phyloP scores from a whole-genome alignment of 805 yeast species.

The Maudiozyma pseudohumilis region DNA sequence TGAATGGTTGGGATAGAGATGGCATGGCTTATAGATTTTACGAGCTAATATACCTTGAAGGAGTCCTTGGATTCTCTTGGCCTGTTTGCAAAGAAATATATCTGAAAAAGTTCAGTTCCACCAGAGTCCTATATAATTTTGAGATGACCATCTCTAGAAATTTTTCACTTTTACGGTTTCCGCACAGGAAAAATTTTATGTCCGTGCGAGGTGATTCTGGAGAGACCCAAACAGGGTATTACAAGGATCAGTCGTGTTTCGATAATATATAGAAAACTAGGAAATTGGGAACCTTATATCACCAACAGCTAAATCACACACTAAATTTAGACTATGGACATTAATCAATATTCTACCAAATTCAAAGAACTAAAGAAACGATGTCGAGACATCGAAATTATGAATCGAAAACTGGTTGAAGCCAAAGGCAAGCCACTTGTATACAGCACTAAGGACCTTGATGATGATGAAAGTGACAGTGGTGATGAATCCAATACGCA shows the following conservation, averaged over 20 bases:
- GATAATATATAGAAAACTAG: too few relatives aligned
- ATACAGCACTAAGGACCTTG: conserved; percentile 15
- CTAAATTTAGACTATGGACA: too few relatives aligned
- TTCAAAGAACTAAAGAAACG: conserved; percentile 14
- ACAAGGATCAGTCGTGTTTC: too few relatives aligned
- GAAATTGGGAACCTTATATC: too few relatives aligned
- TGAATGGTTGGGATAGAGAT: conserved; percentile 29
- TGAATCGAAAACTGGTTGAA: conserved; percentile 17
- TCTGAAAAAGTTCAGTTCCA: neutral
- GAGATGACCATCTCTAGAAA: conserved; percentile 4
- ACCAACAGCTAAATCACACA: too few relatives aligned
- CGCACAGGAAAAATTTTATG: conserved; percentile 6
- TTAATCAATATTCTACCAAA: conserved; percentile 1
- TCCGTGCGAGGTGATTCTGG: conserved; percentile 5
- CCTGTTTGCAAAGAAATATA: neutral
- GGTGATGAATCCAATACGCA: neutral
- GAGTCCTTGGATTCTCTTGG: neutral
- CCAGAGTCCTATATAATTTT: too few relatives aligned
- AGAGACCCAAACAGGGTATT: too few relatives aligned
- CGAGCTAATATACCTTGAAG: neutral
- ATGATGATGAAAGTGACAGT: conserved; percentile 1
- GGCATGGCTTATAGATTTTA: conserved; percentile 15
- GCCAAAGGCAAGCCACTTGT: conserved; percentile 18
- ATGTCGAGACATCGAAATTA: conserved; percentile 12
- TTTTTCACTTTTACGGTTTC: neutral